Conservation (phyloP, 768 basidiomycete genomes). For the Termitomyces sp. region DNA sequence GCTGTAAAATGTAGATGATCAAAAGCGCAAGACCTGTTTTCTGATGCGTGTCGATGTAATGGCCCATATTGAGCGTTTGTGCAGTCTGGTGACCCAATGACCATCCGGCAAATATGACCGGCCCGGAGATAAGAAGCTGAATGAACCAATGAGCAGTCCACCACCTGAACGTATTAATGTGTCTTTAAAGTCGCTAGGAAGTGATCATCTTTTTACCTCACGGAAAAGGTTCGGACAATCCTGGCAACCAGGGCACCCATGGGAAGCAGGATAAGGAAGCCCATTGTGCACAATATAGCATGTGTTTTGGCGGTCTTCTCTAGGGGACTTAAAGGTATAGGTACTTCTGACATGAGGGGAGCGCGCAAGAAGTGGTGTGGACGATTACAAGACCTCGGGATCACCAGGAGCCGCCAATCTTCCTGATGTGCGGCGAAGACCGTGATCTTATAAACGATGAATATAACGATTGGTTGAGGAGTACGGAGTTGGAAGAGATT, state of each 20-base stretch:
- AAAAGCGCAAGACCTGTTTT: slow-evolving; percentile 48
- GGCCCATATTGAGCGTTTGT: slow-evolving; percentile 20
- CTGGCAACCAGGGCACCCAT: slow-evolving; percentile 52
- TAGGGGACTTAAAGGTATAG: slow-evolving; percentile 11
- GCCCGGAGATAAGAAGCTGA: slow-evolving; percentile 45
- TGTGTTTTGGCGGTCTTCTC: slow-evolving; percentile 40
- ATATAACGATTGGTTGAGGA: slow-evolving; percentile 10
- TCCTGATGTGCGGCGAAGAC: background rate
- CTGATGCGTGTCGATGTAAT: slow-evolving; percentile 43
- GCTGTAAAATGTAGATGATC: slow-evolving; percentile 47
- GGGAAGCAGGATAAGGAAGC: slow-evolving; percentile 49
- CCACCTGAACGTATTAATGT: slow-evolving; percentile 31
- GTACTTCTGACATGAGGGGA: slow-evolving; percentile 5
- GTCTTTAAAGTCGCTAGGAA: background rate
- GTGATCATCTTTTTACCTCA: slow-evolving; percentile 26
- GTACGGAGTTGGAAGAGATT: background rate
- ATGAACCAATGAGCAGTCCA: slow-evolving; percentile 44
- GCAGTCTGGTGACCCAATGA: slow-evolving; percentile 35
- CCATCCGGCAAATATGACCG: slow-evolving; percentile 50
- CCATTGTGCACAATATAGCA: slow-evolving; percentile 45
- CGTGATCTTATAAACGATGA: background rate
- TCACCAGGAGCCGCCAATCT: background rate
- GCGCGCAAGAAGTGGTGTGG: background rate
- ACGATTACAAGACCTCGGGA: background rate
- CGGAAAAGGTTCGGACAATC: slow-evolving; percentile 46